A percentile compares a stretch with the other conserved stretches of the same genome.
Conservation (phyloP, 169 alveolate genomes). For the Plasmodium fragile region DNA sequence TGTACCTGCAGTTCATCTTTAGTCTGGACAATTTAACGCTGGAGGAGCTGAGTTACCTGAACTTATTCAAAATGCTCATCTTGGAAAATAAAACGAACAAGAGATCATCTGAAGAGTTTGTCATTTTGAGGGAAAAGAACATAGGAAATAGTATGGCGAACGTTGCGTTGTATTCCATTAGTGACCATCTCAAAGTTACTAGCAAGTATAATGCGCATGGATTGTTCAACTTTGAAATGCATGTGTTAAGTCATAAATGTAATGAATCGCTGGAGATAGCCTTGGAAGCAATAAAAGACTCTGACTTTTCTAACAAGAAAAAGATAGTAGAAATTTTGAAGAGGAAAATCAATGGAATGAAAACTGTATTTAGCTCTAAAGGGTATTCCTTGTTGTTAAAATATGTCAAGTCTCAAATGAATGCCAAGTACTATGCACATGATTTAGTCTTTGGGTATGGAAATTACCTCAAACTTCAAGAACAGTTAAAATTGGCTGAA, state of each 20-base stretch:
- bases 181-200: slow-evolving; percentile 76
- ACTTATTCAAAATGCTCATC: slow-evolving; percentile 77
- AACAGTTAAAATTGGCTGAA: slow-evolving; percentile 81
- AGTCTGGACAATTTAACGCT: slow-evolving; percentile 79
- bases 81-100: slow-evolving; percentile 82
- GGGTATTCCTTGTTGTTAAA: slow-evolving; percentile 78
- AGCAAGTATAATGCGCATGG: slow-evolving; percentile 80
- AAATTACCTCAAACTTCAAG: slow-evolving; percentile 74
- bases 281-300: slow-evolving; percentile 76
- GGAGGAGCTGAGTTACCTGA: slow-evolving; percentile 81
- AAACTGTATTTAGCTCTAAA: slow-evolving; percentile 61
- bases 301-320: slow-evolving; percentile 79
- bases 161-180: slow-evolving; percentile 76
- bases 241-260: slow-evolving; percentile 79
- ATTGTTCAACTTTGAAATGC: slow-evolving; percentile 78
- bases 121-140: slow-evolving; percentile 77
- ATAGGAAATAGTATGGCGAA: slow-evolving; percentile 79
- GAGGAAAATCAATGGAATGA: slow-evolving; percentile 78
- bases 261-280: slow-evolving; percentile 80
- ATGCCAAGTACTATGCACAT: slow-evolving; percentile 79
- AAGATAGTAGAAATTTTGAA: slow-evolving; percentile 83
- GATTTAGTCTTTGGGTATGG: slow-evolving; percentile 81
- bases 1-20: slow-evolving; percentile 83
- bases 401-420: slow-evolving; percentile 76
- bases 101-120: slow-evolving; percentile 82